Base-by-base conservation (phyloP, 1,284 basidiomycete species). In the Wallemia mellicola region DNA sequence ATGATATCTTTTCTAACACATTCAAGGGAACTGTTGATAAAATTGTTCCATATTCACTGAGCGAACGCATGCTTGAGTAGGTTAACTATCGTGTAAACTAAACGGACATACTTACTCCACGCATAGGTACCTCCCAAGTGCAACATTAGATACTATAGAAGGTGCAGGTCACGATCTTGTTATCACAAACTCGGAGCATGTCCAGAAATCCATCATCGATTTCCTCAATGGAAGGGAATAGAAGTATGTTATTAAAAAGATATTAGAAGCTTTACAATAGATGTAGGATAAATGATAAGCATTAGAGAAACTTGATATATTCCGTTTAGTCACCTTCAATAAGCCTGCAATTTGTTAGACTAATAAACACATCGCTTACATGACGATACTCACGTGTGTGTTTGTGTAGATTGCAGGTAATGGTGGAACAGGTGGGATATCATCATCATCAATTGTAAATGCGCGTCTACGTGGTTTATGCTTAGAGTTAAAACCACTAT, bases 21-120 rank as follows among this genome's bases (percentile, higher is more conserved):
- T 54, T 54, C 54, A 65, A 82, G 81, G 82, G 82, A 17, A 82
- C 79, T 11, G 73, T 73, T 15, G 82, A 83, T 64, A 71, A 66
- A 19, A 78, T 78, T 0, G 81, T 83, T 2, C 74, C 76, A 1
- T 78, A 78, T 62, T 75, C 74, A 61, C 79, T 80, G 61, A 74
- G 80, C 0, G 66, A 71, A 22, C 70, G 72, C 60, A 79, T 82
- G 38, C 71, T 74, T 57, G 65, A 66, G 2, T 72, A 26, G 17
- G 55, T 28, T 24, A 7, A 27, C 25, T 22, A 7, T 26, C 25
- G n/a, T n/a, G n/a, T n/a, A 22, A 5, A 9, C 25, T 22, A 7
- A 14, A 7, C 54, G n/a, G 9, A 9, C 25, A 26, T 22, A 48
- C 38, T n/a, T 11, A 7, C 19, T 5, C 3, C 38, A 5, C 38